Evolutionary conservation across 768 basidiomycete genomes (phyloP), one percentile per base, ranked within the genome.

Genomic region (Tephrocybe sp.): DNA sequence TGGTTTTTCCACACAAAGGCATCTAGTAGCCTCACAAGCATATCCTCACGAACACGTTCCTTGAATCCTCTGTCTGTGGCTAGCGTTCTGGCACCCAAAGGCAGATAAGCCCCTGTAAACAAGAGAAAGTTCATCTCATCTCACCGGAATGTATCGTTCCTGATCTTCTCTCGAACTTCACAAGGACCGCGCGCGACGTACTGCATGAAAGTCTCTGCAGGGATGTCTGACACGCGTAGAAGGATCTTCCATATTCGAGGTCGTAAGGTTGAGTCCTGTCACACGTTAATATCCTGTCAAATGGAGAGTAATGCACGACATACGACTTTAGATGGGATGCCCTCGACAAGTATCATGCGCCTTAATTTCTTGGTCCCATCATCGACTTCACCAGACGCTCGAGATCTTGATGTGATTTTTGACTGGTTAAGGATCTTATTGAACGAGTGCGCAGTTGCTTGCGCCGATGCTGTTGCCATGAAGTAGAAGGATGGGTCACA

Each of bases 11-110:
- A 99, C 3, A 98, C 95, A 68, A 98, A 99, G 1, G 96, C 97
- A 64, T 99, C 97, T 34, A 99, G 71, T n/a, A 98, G 70, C 35
- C 97, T 84, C 53, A 98, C 89, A 19, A 98, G 81, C 92, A 95
- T 95, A 59, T 96, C 94, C 69, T 98, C 96, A 25, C 89, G 85
- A 12, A 99, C 97, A 48, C 91, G 87, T 62, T 95, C 92, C 68
- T 96, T 97, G 74, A 99, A 98, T n/a, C 90, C 92, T 59, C 87
- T 84, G 67, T 99, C 97, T 1, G 96, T 99, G 1, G 96, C 95
- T 19, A 99, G 70, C 13, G 97, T 99, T 50, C 91, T 89, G 30
- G 26, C 5, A n/a, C n/a, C n/a, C n/a, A n/a, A 4, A 27, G 28
- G 36, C 19, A 30, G 34, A 24, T 56, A 30, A 56, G 44, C 21